Evolutionary conservation across 2,329 filamentous ascomycete genomes (phyloP).

Genomic region (Colletotrichum godetiae): DNA sequence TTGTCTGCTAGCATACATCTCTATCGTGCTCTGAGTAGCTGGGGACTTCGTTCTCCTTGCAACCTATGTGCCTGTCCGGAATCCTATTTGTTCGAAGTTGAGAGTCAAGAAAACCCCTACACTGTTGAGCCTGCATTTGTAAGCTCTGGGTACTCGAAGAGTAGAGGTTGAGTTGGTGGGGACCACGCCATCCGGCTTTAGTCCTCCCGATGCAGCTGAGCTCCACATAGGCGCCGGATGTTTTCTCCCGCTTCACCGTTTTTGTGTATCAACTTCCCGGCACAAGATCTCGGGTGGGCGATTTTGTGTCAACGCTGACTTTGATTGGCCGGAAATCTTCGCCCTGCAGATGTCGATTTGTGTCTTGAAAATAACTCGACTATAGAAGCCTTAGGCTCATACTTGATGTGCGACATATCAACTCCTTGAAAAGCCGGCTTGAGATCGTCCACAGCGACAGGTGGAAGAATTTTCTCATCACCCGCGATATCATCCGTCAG

Average conservation of each 20-base stretch:
- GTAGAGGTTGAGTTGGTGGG: not conserved
- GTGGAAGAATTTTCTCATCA: not conserved
- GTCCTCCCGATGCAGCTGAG: not conserved
- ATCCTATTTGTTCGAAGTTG: not conserved
- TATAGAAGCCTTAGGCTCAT: not conserved
- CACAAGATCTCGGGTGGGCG: not conserved
- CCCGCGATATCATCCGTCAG: not conserved
- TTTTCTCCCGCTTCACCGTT: not conserved
- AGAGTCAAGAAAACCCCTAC: not conserved
- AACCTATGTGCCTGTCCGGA: not conserved
- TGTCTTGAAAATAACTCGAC: not conserved
- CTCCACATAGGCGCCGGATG: not conserved
- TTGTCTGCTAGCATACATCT: too few relatives aligned
- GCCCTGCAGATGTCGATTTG: not conserved
- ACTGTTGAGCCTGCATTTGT: not conserved
- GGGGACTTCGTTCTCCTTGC: not conserved
- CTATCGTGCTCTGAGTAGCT: not conserved
- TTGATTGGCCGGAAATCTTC: not conserved
- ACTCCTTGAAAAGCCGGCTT: not conserved
- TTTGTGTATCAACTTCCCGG: not conserved
- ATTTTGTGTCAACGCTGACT: not conserved
- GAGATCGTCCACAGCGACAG: not conserved
- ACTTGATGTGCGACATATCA: not conserved
- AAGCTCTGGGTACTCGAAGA: not conserved
- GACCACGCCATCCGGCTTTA: conserved; percentile 9